Percentiles rank a stretch among this genome's conserved stretches.
phyloP scores from a whole-genome alignment of 2,329 filamentous ascomycete genomes.

The Aspergillus arachidicola region DNA sequence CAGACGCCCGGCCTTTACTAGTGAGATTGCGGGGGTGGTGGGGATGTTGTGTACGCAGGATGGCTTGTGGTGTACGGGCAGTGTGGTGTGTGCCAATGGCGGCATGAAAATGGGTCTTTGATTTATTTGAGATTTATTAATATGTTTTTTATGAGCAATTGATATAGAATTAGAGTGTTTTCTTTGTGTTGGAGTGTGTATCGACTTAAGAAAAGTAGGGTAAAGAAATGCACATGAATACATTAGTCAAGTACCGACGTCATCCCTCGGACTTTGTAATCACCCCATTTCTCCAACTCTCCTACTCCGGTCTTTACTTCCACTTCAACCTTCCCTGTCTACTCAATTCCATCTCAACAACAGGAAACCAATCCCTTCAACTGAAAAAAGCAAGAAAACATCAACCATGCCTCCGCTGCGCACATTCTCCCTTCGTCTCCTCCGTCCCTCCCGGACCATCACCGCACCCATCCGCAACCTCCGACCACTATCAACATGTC shows the following conservation, averaged over 20 bases:
- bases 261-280: neutral
- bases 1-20: slow-evolving; percentile 64
- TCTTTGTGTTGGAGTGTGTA: neutral
- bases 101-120: slow-evolving; percentile 62
- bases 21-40: slow-evolving; percentile 74
- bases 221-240: neutral
- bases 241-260: neutral
- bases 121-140: neutral
- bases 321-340: neutral
- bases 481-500: slow-evolving; percentile 1
- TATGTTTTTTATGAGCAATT: neutral
- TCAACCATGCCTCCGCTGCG: neutral
- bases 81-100: slow-evolving; percentile 78
- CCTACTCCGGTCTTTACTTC: neutral
- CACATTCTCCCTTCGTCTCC: neutral
- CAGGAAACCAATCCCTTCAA: too few relatives aligned
- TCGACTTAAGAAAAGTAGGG: neutral
- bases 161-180: neutral
- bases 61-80: slow-evolving; percentile 76
- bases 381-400: neutral
- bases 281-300: neutral
- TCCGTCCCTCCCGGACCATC: neutral
- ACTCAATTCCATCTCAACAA: neutral
- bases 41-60: slow-evolving; percentile 75
- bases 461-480: neutral